Evolutionary conservation across 768 basidiomycete genomes (phyloP), one percentile per base, ranked within the genome.

Genomic region (Dioszegia hungarica): DNA sequence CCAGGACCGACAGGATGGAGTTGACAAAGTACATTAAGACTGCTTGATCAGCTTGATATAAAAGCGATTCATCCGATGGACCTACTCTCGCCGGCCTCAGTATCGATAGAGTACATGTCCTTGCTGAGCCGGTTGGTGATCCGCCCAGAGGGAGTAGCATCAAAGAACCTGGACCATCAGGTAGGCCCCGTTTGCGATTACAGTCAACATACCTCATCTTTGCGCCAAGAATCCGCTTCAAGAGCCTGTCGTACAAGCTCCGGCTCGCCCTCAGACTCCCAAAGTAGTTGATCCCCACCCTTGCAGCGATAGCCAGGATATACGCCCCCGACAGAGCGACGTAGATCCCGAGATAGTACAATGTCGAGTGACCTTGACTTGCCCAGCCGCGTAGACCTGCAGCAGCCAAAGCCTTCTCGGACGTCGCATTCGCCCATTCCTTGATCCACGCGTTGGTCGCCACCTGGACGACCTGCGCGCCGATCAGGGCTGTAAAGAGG

Each of bases 71-170:
- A n/a, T 17, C 29, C 3, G 9, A 17, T 24, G n/a, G 15, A 61
- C 63, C 56, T 49, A 69, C 67, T 63, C 54, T 67, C 70, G 9
- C 63, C 59, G 2, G 65, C 62, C 55, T 68, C 72, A 19, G 81
- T 80, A 67, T 90, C 88, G 39, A 89, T 83, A 5, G 84, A 85
- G 49, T 84, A 84, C 66, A 90, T 85, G 63, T 90, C 87, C 79
- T 90, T 90, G 0, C 86, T 86, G 67, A 90, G 87, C 17, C 90
- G 82, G 66, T 90, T 89, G 36, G 88, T 79, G 62, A 90, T 86
- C 8, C 87, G 79, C 10, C 89, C 89, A 36, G 65, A 71, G 22
- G 64, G 69, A 5, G 67, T 70, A 3, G 64, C 62, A 47, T 68
- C 67, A 43, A 70, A 70, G 56, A 70, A 73, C 15, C 52, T 54